A percentile compares a stretch with the other conserved stretches of the same genome.
phyloP scores from a whole-genome alignment of 352 stramenopile genomes.

The Pythium apleroticum region DNA sequence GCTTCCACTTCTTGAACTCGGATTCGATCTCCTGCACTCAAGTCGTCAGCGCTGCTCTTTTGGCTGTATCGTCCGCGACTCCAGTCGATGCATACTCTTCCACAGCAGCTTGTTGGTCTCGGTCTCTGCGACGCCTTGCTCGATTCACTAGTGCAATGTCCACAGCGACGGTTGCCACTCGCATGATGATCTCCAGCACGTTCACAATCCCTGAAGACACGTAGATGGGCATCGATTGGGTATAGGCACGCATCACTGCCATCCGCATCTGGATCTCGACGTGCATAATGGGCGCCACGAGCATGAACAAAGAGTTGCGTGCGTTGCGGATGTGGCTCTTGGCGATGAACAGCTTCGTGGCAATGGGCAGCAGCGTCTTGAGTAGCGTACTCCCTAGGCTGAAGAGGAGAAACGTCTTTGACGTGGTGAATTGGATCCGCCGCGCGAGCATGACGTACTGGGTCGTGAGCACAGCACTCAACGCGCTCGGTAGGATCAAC shows the following conservation, averaged over 20 bases:
- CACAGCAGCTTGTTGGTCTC: not conserved
- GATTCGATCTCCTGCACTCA: not conserved
- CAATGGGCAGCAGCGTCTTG: slow-evolving; percentile 3
- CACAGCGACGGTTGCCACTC: not conserved
- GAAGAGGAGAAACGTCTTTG: not conserved
- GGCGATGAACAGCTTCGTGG: slow-evolving; percentile 4
- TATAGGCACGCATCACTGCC: not conserved
- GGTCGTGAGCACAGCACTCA: slow-evolving; percentile 1
- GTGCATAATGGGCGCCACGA: slow-evolving; percentile 10
- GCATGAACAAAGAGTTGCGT: slow-evolving; percentile 13
- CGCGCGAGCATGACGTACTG: slow-evolving; percentile 11
- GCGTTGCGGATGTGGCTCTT: not conserved
- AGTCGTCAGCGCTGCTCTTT: not conserved
- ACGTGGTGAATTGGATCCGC: not conserved
- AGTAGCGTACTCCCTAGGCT: not conserved
- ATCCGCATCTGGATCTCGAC: slow-evolving; percentile 22
- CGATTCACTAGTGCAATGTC: slow-evolving; percentile 5
- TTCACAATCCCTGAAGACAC: slow-evolving; percentile 2
- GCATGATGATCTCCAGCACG: slow-evolving; percentile 11
- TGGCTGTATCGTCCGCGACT: not conserved
- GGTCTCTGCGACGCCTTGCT: not conserved
- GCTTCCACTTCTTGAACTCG: slow-evolving; percentile 6
- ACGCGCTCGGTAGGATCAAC: not conserved
- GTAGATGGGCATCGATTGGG: not conserved
- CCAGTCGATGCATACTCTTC: not conserved